Evolutionary conservation across 257 asterid genomes (phyloP).

Genomic region (Solanum pinnatisectum): DNA sequence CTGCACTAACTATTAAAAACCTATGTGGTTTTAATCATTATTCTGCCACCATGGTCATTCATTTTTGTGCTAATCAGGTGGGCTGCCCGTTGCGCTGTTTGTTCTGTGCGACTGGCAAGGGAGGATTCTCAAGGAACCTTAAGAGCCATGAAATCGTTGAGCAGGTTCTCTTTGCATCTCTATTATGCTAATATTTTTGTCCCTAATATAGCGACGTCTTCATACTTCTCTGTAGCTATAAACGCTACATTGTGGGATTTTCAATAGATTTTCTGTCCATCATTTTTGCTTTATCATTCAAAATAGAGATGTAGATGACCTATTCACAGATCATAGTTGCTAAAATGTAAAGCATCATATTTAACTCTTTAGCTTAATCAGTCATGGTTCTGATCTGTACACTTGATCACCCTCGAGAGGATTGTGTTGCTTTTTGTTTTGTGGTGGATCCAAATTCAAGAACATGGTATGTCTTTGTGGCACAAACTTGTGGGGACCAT

Average conservation of each 20-base stretch:
- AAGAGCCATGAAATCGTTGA: conserved; percentile 90
- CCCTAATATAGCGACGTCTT: background rate
- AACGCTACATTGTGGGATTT: background rate
- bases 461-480: background rate
- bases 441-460: background rate
- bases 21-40: background rate
- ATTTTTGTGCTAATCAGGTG: conserved; percentile 39
- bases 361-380: background rate
- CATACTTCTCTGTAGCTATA: background rate
- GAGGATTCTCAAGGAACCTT: conserved; percentile 91
- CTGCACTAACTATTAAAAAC: background rate
- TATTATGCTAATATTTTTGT: background rate
- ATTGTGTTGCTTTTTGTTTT: background rate
- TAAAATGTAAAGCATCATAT: background rate
- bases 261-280: background rate
- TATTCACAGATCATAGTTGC: background rate
- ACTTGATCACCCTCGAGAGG: background rate
- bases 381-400: background rate
- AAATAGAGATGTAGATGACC: background rate
- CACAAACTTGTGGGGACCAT: background rate
- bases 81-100: conserved; percentile 94
- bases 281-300: background rate
- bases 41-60: background rate
- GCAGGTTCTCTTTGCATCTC: conserved; percentile 41
- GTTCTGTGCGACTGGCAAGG: conserved; percentile 96